Conservation (phyloP, 2,329 filamentous ascomycete species). For the Ophiostoma himal-ulmi region DNA sequence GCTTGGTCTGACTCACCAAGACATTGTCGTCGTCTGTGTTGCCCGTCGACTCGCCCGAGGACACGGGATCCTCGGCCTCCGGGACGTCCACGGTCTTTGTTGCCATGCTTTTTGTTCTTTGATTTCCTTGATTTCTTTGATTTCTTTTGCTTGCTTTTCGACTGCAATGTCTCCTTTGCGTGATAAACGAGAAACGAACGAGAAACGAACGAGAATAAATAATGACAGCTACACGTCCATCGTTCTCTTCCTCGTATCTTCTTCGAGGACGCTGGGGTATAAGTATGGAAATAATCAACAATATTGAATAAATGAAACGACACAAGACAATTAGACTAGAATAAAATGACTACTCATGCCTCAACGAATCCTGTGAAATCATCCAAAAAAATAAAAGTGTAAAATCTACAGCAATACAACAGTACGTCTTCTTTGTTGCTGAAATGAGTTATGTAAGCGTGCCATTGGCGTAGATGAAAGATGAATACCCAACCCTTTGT, state of each 20-base stretch:
- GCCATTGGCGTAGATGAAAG: background rate
- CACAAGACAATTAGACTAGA: background rate
- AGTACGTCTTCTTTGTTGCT: background rate
- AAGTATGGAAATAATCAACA: background rate
- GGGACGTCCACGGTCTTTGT: background rate
- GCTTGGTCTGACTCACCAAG: background rate
- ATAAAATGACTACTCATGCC: background rate
- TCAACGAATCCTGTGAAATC: background rate
- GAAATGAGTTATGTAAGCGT: background rate
- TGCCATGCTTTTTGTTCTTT: background rate
- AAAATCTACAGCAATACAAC: background rate
- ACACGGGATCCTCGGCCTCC: background rate
- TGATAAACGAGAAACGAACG: no score
- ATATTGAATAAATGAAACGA: background rate
- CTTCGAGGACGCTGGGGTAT: background rate
- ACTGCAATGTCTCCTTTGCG: no score
- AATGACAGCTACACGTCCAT: background rate
- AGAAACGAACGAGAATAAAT: background rate
- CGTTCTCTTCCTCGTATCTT: background rate
- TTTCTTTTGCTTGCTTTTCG: background rate
- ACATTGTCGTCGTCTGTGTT: conserved; percentile 6
- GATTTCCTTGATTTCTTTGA: background rate
- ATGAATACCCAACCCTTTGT: background rate
- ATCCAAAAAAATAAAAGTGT: background rate
- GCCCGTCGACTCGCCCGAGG: background rate